Evolutionary conservation across 257 asterid species (phyloP).

Genomic region (Ligustrum vulgare): DNA sequence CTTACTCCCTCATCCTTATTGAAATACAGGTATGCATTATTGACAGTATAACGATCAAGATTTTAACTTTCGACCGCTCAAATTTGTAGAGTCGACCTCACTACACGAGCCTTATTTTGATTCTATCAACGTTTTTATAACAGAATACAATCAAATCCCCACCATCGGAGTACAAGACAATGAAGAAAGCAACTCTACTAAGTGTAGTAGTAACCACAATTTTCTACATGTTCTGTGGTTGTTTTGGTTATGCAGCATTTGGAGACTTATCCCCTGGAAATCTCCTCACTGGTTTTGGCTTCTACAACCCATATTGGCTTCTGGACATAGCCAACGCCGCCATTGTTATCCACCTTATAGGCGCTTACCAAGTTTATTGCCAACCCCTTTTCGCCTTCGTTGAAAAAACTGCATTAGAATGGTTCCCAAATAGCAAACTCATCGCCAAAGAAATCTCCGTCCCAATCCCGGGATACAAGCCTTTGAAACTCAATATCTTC

Average conservation of each 20-base stretch:
- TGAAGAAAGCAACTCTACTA: constrained; percentile 70
- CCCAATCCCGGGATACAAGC: constrained; percentile 46
- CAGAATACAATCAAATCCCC: constrained; percentile 84
- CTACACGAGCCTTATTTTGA: neutral
- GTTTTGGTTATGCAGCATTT: constrained; percentile 89
- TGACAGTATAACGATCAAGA: no score
- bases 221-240: constrained; percentile 93
- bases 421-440: constrained; percentile 52
- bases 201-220: constrained; percentile 73
- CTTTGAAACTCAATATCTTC: constrained; percentile 51
- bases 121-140: neutral
- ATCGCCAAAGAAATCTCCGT: constrained; percentile 46
- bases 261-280: constrained; percentile 88
- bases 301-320: constrained; percentile 86
- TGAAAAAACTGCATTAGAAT: constrained; percentile 49
- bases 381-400: constrained; percentile 84
- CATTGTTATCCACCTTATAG: constrained; percentile 73
- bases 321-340: constrained; percentile 82
- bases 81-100: neutral
- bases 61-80: neutral
- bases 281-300: constrained; percentile 85
- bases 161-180: constrained; percentile 72
- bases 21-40: constrained; percentile 33
- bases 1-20: constrained; percentile 56
- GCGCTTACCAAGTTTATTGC: constrained; percentile 89